Conservation (phyloP, 2,329 filamentous ascomycete genomes). For the Nannizziopsis arthrosporioides region DNA sequence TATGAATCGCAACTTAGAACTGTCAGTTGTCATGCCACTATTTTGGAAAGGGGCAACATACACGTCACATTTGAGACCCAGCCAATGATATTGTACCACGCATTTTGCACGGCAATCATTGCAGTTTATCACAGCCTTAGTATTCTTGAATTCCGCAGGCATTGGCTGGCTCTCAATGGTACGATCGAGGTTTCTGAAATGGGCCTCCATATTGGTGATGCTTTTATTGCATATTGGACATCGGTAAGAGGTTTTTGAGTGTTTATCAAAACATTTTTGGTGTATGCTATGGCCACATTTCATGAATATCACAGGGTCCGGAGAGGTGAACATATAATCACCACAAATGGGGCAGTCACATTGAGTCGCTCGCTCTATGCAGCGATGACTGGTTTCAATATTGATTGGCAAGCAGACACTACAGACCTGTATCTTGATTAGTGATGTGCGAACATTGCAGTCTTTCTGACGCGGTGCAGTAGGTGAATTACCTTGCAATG, state of each 20-base stretch:
- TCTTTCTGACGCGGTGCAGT: not conserved
- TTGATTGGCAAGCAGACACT: slow-evolving; percentile 88
- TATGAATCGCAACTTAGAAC: slow-evolving; percentile 35
- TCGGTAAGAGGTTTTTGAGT: slow-evolving; percentile 83
- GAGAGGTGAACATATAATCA: slow-evolving; percentile 91
- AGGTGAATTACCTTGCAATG: slow-evolving; percentile 71
- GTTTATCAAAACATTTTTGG: slow-evolving; percentile 72
- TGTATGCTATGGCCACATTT: slow-evolving; percentile 93
- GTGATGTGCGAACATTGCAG: slow-evolving; percentile 9
- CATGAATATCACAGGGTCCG: slow-evolving; percentile 83
- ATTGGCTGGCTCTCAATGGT: slow-evolving; percentile 84
- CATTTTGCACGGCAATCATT: slow-evolving; percentile 90
- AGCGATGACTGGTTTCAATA: slow-evolving; percentile 74
- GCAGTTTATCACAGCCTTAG: slow-evolving; percentile 73
- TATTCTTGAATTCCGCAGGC: slow-evolving; percentile 70
- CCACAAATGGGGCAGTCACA: slow-evolving; percentile 95
- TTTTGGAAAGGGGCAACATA: slow-evolving; percentile 24
- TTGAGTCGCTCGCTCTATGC: slow-evolving; percentile 86
- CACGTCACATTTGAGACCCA: slow-evolving; percentile 73
- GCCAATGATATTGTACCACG: slow-evolving; percentile 82
- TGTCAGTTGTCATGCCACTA: slow-evolving; percentile 2
- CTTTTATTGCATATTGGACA: slow-evolving; percentile 95
- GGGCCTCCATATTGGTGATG: slow-evolving; percentile 92
- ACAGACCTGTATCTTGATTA: slow-evolving; percentile 53
- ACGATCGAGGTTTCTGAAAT: slow-evolving; percentile 82